phyloP scores from a whole-genome alignment of 768 basidiomycete species.

The Clavulina sp. region DNA sequence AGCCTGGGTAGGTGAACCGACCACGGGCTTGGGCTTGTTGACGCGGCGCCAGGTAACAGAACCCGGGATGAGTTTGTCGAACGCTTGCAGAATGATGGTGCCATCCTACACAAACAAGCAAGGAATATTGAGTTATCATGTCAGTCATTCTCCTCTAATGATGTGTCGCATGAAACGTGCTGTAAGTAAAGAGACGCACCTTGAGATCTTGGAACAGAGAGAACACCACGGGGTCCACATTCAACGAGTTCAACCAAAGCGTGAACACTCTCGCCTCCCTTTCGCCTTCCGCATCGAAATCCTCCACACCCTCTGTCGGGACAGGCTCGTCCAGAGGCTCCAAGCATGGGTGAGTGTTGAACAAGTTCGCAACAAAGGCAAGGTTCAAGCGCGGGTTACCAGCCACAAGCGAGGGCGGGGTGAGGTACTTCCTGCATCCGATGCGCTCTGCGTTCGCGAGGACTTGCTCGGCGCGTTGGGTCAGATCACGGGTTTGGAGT shows the following conservation, averaged over 20 bases:
- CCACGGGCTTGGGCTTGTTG: constrained; percentile 73
- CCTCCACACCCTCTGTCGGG: constrained; percentile 76
- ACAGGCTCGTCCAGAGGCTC: constrained; percentile 90
- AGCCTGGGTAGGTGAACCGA: constrained; percentile 18
- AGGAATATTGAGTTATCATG: not conserved
- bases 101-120: constrained; percentile 36
- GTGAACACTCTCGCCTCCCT: constrained; percentile 96
- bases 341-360: constrained; percentile 93
- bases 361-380: constrained; percentile 94
- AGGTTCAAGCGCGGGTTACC: constrained; percentile 97
- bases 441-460: constrained; percentile 87
- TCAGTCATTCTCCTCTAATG: not conserved
- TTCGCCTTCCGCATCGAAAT: constrained; percentile 98
- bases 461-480: constrained; percentile 79
- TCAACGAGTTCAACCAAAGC: constrained; percentile 93
- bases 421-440: constrained; percentile 90
- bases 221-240: constrained; percentile 90
- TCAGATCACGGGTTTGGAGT: constrained; percentile 67
- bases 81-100: constrained; percentile 79
- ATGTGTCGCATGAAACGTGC: not conserved
- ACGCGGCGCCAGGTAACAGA: constrained; percentile 90
- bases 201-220: constrained; percentile 93
- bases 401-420: constrained; percentile 73
- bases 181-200: constrained; percentile 20
- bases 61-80: constrained; percentile 87